phyloP scores from a whole-genome alignment of 805 yeast species.

The Monosporozyma servazzii region DNA sequence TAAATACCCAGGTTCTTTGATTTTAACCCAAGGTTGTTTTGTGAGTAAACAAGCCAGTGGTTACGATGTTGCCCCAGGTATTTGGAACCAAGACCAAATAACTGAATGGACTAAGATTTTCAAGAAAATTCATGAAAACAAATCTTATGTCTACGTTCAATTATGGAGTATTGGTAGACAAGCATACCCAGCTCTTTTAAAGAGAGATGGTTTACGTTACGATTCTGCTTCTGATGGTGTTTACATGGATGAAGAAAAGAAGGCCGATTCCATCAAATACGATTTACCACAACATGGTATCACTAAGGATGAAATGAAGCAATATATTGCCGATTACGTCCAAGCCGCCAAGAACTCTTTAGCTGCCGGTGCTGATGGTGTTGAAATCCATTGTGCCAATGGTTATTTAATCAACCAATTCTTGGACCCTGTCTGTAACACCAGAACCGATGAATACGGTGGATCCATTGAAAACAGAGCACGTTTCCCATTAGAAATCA shows the following conservation, averaged over 20 bases:
- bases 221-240: constrained; percentile 34
- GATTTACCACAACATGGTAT: constrained; percentile 28
- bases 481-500: constrained; percentile 37
- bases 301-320: constrained; percentile 31
- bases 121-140: constrained; percentile 42
- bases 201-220: constrained; percentile 31
- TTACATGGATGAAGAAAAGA: constrained; percentile 28
- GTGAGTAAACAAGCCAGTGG: constrained; percentile 37
- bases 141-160: constrained; percentile 39
- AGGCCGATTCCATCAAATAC: constrained; percentile 28
- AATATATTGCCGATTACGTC: constrained; percentile 35
- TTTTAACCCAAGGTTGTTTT: constrained; percentile 52
- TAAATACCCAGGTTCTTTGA: constrained; percentile 45
- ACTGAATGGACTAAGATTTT: constrained; percentile 41
- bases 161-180: constrained; percentile 42
- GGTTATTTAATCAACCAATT: constrained; percentile 56
- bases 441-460: constrained; percentile 46
- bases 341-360: constrained; percentile 36
- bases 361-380: constrained; percentile 42
- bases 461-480: constrained; percentile 44
- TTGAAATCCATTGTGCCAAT: constrained; percentile 61
- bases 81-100: constrained; percentile 40
- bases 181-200: constrained; percentile 32
- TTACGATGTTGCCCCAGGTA: constrained; percentile 40
- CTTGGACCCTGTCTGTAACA: constrained; percentile 37